phyloP scores from a whole-genome alignment of 306 rosid genomes.

The Sechiopsis laciniata region DNA sequence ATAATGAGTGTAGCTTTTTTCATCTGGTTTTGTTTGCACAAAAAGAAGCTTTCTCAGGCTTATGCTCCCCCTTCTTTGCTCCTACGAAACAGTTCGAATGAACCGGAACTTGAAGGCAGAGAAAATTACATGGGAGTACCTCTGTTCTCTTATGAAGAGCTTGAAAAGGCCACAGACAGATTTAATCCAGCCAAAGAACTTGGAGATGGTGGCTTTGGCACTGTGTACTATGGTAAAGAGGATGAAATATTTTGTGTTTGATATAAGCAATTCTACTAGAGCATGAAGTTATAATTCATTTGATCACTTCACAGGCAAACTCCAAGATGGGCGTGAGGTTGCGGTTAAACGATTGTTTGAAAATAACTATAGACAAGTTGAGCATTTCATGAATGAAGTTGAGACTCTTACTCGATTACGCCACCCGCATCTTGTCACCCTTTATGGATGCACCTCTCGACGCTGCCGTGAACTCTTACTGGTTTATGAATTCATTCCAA shows the following conservation, averaged over 20 bases:
- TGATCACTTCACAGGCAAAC: background rate
- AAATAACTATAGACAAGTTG: too few species aligned
- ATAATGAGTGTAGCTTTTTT: background rate
- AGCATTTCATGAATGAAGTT: too few species aligned
- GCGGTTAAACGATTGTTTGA: too few species aligned
- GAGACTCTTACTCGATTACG: too few species aligned
- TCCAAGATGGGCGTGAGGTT: too few species aligned
- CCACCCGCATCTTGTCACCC: too few species aligned
- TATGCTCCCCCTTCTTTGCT: conserved; percentile 21
- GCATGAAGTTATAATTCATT: conserved; percentile 47
- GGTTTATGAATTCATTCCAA: too few species aligned
- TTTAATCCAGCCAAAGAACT: conserved; percentile 58
- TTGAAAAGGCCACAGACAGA: conserved; percentile 56
- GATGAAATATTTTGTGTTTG: too few species aligned
- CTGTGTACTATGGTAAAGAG: conserved; percentile 39
- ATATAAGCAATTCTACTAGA: background rate
- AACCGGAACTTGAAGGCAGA: conserved; percentile 43
- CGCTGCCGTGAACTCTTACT: too few species aligned
- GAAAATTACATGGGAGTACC: conserved; percentile 39
- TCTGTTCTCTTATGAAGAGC: conserved; percentile 53
- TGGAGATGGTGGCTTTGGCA: conserved; percentile 89
- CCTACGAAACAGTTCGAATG: conserved; percentile 38
- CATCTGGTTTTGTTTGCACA: conserved; percentile 27
- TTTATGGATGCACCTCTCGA: too few species aligned
- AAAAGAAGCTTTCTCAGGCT: conserved; percentile 30